These are phyloP conservation scores for Trichocladium uniseriatum DNA, from an alignment of 495 filamentous ascomycete genomes.

Conservation along the genomic window DNA sequence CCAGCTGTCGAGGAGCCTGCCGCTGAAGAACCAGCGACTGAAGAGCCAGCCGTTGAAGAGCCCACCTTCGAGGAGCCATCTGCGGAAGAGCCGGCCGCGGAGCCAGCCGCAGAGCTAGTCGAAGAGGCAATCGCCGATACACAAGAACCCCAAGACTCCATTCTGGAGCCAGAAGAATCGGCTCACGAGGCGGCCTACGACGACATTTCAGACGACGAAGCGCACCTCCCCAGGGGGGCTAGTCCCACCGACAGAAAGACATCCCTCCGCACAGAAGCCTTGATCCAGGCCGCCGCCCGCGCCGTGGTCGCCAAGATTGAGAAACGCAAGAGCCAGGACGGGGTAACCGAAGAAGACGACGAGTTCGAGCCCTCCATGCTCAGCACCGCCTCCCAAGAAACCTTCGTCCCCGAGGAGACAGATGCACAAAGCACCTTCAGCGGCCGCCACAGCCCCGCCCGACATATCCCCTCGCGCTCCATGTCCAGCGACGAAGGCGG, in stretches of 20 bases:
- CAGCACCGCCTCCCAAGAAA: slow-evolving; percentile 26
- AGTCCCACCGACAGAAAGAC: slow-evolving; percentile 14
- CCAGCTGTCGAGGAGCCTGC: background rate
- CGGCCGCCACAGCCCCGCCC: slow-evolving; percentile 7
- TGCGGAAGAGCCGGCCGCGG: background rate
- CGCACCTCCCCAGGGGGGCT: too few species aligned
- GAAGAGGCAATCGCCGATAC: background rate
- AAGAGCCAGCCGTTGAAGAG: background rate
- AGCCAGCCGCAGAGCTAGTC: background rate
- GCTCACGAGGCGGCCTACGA: background rate
- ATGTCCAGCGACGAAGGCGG: slow-evolving; percentile 25
- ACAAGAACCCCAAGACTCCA: background rate
- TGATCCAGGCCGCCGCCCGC: slow-evolving; percentile 38
- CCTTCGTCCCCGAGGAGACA: slow-evolving; percentile 13
- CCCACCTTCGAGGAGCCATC: too few species aligned
- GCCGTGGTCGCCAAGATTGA: slow-evolving; percentile 33
- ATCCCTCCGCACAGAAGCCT: slow-evolving; percentile 28
- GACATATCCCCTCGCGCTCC: slow-evolving; percentile 16
- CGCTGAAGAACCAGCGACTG: background rate
- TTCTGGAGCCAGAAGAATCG: background rate
- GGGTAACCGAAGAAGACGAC: slow-evolving; percentile 8
- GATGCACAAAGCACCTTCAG: slow-evolving; percentile 5
- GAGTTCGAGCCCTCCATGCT: slow-evolving; percentile 27
- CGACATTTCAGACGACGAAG: too few species aligned
- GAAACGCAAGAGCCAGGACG: slow-evolving; percentile 10